Conservation (phyloP, 495 filamentous ascomycete species). For the Aspergillus nanangensis region DNA sequence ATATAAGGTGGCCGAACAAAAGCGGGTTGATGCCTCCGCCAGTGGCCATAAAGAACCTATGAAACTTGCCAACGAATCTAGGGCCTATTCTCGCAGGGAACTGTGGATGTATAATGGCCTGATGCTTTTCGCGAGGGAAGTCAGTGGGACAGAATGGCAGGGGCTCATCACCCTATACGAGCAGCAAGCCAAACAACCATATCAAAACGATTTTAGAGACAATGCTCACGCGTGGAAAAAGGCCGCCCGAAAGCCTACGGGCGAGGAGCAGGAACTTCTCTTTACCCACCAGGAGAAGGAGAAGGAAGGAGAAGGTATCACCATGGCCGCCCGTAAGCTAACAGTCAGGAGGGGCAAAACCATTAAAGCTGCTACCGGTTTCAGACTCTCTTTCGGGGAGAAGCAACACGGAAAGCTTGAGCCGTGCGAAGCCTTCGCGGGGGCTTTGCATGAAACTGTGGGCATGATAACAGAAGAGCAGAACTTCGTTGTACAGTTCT, state of each 20-base stretch:
- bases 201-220: slow-evolving; percentile 77
- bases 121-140: slow-evolving; percentile 79
- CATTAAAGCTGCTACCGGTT: slow-evolving; percentile 66
- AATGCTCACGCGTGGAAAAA: slow-evolving; percentile 80
- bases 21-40: slow-evolving; percentile 52
- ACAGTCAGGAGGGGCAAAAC: slow-evolving; percentile 90
- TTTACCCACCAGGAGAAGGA: slow-evolving; percentile 87
- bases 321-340: slow-evolving; percentile 78
- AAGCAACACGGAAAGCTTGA: slow-evolving; percentile 66
- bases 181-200: slow-evolving; percentile 65
- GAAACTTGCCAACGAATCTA: slow-evolving; percentile 47
- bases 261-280: slow-evolving; percentile 81
- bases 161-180: slow-evolving; percentile 75
- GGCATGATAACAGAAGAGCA: slow-evolving; percentile 84
- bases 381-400: slow-evolving; percentile 46
- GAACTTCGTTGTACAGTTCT: slow-evolving; percentile 91
- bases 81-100: slow-evolving; percentile 47
- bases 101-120: slow-evolving; percentile 84
- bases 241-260: slow-evolving; percentile 68
- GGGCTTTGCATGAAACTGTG: slow-evolving; percentile 70
- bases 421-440: slow-evolving; percentile 78
- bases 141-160: slow-evolving; percentile 76
- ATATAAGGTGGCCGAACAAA: slow-evolving; percentile 69
- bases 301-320: slow-evolving; percentile 60
- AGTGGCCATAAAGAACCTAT: slow-evolving; percentile 37